Percentiles rank a stretch among this genome's conserved stretches.
phyloP scores from a whole-genome alignment of 345 rosid genomes.

The Boechera retrofracta region DNA sequence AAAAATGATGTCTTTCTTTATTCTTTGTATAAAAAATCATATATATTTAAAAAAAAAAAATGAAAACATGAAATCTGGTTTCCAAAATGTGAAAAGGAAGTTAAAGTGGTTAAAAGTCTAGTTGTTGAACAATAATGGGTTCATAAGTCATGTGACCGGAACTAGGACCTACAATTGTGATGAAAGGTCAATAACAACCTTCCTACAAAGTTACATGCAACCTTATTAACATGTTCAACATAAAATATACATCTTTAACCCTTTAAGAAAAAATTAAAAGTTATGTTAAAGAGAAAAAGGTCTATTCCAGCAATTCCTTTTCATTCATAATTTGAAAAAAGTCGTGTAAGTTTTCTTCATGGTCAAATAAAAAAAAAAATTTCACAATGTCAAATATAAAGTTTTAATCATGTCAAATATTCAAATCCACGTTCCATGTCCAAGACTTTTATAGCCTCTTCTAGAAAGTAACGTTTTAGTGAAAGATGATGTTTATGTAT shows the following conservation, averaged over 20 bases:
- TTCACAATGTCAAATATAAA: slow-evolving; percentile 8
- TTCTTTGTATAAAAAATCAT: background rate
- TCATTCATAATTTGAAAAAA: slow-evolving; percentile 37
- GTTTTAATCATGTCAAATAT: background rate
- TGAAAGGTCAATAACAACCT: slow-evolving; percentile 50
- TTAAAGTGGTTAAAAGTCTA: slow-evolving; percentile 48
- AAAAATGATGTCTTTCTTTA: background rate
- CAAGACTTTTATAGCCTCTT: slow-evolving; percentile 5
- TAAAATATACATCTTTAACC: slow-evolving; percentile 34
- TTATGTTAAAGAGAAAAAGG: background rate
- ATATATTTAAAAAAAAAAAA: background rate
- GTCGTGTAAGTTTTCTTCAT: slow-evolving; percentile 31
- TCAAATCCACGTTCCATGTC: slow-evolving; percentile 10
- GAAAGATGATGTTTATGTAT: slow-evolving; percentile 7
- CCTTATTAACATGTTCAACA: background rate
- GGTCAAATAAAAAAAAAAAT: slow-evolving; percentile 34
- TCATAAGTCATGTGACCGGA: slow-evolving; percentile 45
- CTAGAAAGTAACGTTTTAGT: background rate
- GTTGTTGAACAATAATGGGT: slow-evolving; percentile 48
- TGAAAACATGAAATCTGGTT: background rate
- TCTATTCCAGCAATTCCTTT: slow-evolving; percentile 35
- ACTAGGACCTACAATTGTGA: slow-evolving; percentile 41
- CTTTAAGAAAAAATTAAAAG: slow-evolving; percentile 6
- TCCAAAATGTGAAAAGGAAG: slow-evolving; percentile 45
- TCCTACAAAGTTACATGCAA: slow-evolving; percentile 35